These are phyloP conservation scores for Protomyces inouyei DNA, from an alignment of 1,139 yeast species.

Conservation along the genomic window DNA sequence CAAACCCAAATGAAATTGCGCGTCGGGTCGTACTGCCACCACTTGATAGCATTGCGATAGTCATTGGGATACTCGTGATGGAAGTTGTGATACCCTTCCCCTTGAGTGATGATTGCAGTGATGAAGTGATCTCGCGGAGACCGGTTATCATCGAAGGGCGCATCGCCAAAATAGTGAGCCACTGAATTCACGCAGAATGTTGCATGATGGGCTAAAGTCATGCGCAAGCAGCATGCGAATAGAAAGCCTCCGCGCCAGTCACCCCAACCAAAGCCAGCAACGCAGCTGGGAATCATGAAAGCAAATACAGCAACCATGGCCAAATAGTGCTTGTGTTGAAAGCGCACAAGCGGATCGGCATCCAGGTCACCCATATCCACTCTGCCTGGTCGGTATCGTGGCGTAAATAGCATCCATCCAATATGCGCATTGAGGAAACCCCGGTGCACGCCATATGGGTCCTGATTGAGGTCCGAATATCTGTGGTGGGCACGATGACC, in stretches of 20 bases:
- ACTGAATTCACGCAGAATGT: constrained; percentile 97
- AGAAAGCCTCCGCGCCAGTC: constrained; percentile 90
- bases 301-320: constrained; percentile 61
- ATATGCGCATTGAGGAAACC: constrained; percentile 95
- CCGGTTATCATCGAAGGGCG: constrained; percentile 91
- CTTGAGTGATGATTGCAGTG: constrained; percentile 92
- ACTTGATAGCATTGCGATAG: constrained; percentile 93
- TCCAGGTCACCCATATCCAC: constrained; percentile 91
- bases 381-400: constrained; percentile 91
- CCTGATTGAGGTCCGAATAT: constrained; percentile 92
- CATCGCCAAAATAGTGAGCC: constrained; percentile 97
- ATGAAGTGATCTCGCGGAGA: constrained; percentile 94
- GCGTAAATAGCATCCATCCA: constrained; percentile 95
- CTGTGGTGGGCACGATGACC: constrained; percentile 97
- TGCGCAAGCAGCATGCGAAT: constrained; percentile 82
- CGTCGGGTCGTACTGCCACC: constrained; percentile 99
- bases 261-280: constrained; percentile 78
- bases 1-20: constrained; percentile 67
- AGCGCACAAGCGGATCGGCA: constrained; percentile 81
- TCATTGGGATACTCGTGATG: constrained; percentile 99
- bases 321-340: constrained; percentile 90
- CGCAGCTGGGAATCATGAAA: constrained; percentile 63
- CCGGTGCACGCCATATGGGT: constrained; percentile 92
- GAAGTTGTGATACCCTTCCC: constrained; percentile 99
- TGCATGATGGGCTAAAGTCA: constrained; percentile 87